Evolutionary conservation across 2,329 filamentous ascomycete species (phyloP), one percentile per base, ranked within the genome.

Genomic region (Aspergillus novoparasiticus): DNA sequence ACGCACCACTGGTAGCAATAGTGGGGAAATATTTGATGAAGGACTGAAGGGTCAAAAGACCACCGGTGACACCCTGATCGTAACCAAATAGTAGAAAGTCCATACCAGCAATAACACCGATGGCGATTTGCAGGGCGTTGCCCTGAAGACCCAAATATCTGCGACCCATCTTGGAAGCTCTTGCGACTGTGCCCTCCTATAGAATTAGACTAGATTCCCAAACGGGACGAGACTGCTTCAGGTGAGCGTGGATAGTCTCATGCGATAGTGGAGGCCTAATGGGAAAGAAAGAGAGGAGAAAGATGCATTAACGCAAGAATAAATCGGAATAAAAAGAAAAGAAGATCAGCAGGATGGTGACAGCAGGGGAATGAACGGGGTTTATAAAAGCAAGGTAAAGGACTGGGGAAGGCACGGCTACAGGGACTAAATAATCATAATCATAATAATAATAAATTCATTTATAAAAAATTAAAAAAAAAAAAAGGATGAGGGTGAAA

Each of bases 41-140:
- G 0, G 77, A 78, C 0, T 73, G 60, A 6, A 82, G 72, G 8
- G 77, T 79, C 57, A 83, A 71, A 4, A 83, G 74, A 59, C 80
- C 80, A 53, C 80, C 80, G 32, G 79, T 79, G 6, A 82, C 79
- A 73, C 79, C 80, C 69, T 73, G 76, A 64, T 78, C 78, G 65
- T 79, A 80, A 56, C 69, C 69, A 21, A 71, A 71, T 1, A 80
- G 72, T 64, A 78, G 59, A 63, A 78, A 78, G 64, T 81, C 80
- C 63, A 80, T 73, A 48, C 80, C 80, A 36, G 80, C 80, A 63
- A 82, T 76, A 16, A 80, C 60, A 32, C 78, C 78, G 66, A 82
- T 80, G 54, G 79, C 79, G 34, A 80, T 68, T 61, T 80, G 78
- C 41, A 82, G 74, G 57, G 70, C 71, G 54, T 71, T 71, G 73